A percentile compares a stretch with the other conserved stretches of the same genome.
phyloP scores from a whole-genome alignment of 2,329 filamentous ascomycete species.

The Lachnellula hyalina region DNA sequence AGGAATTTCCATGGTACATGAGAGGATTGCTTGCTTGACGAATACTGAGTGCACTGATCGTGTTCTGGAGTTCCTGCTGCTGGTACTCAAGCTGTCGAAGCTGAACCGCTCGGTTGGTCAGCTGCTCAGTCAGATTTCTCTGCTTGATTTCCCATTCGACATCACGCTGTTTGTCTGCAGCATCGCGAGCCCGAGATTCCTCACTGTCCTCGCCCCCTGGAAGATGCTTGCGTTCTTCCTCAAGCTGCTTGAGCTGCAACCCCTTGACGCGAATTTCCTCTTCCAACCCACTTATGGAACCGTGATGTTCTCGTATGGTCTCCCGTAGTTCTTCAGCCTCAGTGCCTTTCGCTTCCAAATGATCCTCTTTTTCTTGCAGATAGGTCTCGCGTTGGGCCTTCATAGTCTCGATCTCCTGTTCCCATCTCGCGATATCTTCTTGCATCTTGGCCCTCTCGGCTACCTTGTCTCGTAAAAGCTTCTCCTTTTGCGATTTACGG shows the following conservation, averaged over 20 bases:
- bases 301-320: conserved; percentile 56
- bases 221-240: conserved; percentile 62
- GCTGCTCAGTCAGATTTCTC: conserved; percentile 18
- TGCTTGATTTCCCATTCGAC: conserved; percentile 29
- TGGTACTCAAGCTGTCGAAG: conserved; percentile 25
- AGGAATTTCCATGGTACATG: conserved; percentile 30
- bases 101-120: conserved; percentile 18
- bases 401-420: conserved; percentile 57
- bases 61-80: conserved; percentile 16
- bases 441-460: conserved; percentile 63
- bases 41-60: conserved; percentile 11
- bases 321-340: conserved; percentile 48
- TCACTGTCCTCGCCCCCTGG: conserved; percentile 58
- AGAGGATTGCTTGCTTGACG: conserved; percentile 25
- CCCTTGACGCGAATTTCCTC: conserved; percentile 67
- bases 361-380: conserved; percentile 45
- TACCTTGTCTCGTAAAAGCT: conserved; percentile 61
- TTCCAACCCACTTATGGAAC: conserved; percentile 52
- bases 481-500: conserved; percentile 73
- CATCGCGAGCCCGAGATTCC: conserved; percentile 26
- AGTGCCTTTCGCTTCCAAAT: conserved; percentile 47
- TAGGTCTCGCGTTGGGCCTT: conserved; percentile 49
- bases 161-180: conserved; percentile 26
- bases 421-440: conserved; percentile 65
- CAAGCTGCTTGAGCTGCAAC: conserved; percentile 66